Percentiles rank a stretch among this genome's conserved stretches.
Conservation (phyloP, 805 yeast genomes). For the Maudiozyma barnettii region DNA sequence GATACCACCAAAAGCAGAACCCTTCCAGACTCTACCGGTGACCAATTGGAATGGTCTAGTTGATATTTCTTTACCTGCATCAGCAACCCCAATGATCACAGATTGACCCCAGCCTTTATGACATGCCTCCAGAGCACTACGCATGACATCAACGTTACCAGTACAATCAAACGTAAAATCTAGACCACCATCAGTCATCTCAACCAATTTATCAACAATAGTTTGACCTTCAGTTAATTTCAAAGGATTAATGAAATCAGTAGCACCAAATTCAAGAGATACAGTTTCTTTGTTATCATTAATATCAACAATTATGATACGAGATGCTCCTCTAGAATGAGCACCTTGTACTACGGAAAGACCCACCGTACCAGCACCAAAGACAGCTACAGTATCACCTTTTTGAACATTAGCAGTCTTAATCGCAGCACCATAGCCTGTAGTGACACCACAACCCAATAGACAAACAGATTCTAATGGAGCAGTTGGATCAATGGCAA, state of each 20-base stretch:
- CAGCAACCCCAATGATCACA: slow-evolving; percentile 94
- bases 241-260: slow-evolving; percentile 81
- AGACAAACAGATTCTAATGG: slow-evolving; percentile 81
- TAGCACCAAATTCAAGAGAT: slow-evolving; percentile 88
- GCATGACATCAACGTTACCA: slow-evolving; percentile 92
- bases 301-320: slow-evolving; percentile 78
- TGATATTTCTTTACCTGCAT: slow-evolving; percentile 93
- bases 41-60: slow-evolving; percentile 98
- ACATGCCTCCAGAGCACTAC: slow-evolving; percentile 91
- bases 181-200: slow-evolving; percentile 93
- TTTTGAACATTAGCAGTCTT: slow-evolving; percentile 78
- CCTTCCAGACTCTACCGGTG: slow-evolving; percentile 98
- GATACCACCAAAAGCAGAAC: slow-evolving; percentile 99
- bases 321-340: slow-evolving; percentile 65
- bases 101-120: slow-evolving; percentile 99
- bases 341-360: slow-evolving; percentile 96
- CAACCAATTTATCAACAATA: slow-evolving; percentile 73
- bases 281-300: slow-evolving; percentile 76
- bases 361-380: slow-evolving; percentile 98
- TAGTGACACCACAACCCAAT: slow-evolving; percentile 96
- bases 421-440: slow-evolving; percentile 96
- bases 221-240: slow-evolving; percentile 61
- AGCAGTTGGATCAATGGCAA: slow-evolving; percentile 78
- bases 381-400: slow-evolving; percentile 92
- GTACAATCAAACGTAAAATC: slow-evolving; percentile 97